phyloP scores from a whole-genome alignment of 768 basidiomycete species.

The Pleurotus tuber-regium region DNA sequence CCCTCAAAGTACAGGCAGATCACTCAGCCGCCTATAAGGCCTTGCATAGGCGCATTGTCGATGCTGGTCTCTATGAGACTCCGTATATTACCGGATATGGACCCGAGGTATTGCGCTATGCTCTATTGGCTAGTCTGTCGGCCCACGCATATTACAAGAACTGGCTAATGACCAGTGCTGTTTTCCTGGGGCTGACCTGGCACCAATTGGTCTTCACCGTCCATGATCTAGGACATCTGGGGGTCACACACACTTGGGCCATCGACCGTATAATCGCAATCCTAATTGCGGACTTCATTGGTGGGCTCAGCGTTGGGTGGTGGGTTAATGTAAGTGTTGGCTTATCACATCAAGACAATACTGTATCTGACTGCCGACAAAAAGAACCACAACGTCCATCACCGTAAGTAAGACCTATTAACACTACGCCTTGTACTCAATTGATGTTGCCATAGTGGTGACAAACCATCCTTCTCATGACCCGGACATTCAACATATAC shows the following conservation, averaged over 20 bases:
- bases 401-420: slow-evolving; percentile 67
- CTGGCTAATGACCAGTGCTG: slow-evolving; percentile 74
- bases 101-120: slow-evolving; percentile 81
- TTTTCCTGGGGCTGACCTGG: slow-evolving; percentile 87
- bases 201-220: slow-evolving; percentile 92
- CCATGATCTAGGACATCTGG: slow-evolving; percentile 95
- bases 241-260: slow-evolving; percentile 86
- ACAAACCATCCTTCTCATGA: slow-evolving; percentile 97
- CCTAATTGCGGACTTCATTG: slow-evolving; percentile 79
- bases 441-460: slow-evolving; percentile 71
- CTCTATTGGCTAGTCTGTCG: slow-evolving; percentile 56
- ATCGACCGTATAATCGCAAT: slow-evolving; percentile 79
- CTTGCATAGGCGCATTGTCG: slow-evolving; percentile 70
- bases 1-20: slow-evolving; percentile 53
- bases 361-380: not conserved
- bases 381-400: slow-evolving; percentile 94
- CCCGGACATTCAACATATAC: slow-evolving; percentile 84
- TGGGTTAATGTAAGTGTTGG: slow-evolving; percentile 88
- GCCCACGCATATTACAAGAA: slow-evolving; percentile 56
- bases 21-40: slow-evolving; percentile 79
- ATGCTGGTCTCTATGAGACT: slow-evolving; percentile 83
- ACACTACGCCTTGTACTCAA: too few species aligned
- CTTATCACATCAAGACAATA: slow-evolving; percentile 13
- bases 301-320: slow-evolving; percentile 95
- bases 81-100: slow-evolving; percentile 87